Evolutionary conservation across 2,329 filamentous ascomycete species (phyloP).

Genomic region (Monilinia laxa): DNA sequence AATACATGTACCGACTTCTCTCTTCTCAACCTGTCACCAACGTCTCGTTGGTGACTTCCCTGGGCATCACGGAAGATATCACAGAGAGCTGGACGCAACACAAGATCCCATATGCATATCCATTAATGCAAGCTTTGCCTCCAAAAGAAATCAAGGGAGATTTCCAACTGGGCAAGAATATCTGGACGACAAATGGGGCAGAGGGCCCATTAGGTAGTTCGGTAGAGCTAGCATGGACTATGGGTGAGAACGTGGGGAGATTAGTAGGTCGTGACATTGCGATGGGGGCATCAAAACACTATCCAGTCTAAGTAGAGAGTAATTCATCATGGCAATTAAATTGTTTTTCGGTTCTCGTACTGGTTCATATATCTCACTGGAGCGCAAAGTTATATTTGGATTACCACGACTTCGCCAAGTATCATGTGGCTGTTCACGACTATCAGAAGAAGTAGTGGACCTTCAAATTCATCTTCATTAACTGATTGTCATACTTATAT

Average conservation of each 20-base stretch:
- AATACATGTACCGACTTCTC: slow-evolving; percentile 1
- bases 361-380: too few species aligned
- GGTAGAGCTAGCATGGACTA: not conserved
- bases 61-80: not conserved
- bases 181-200: slow-evolving; percentile 4
- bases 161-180: not conserved
- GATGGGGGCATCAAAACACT: not conserved
- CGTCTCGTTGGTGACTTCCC: not conserved
- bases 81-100: not conserved
- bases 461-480: too few species aligned
- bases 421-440: too few species aligned
- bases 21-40: not conserved
- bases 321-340: too few species aligned
- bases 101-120: slow-evolving; percentile 1
- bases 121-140: not conserved
- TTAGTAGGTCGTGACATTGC: not conserved
- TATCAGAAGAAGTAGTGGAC: too few species aligned
- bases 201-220: slow-evolving; percentile 1
- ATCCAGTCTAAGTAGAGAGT: too few species aligned
- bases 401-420: too few species aligned
- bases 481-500: too few species aligned
- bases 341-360: too few species aligned
- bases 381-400: too few species aligned
- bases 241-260: not conserved
- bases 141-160: not conserved